Base-by-base conservation (phyloP, 164 flowering plant genomes). In the Chloranthus sessilifolius region DNA sequence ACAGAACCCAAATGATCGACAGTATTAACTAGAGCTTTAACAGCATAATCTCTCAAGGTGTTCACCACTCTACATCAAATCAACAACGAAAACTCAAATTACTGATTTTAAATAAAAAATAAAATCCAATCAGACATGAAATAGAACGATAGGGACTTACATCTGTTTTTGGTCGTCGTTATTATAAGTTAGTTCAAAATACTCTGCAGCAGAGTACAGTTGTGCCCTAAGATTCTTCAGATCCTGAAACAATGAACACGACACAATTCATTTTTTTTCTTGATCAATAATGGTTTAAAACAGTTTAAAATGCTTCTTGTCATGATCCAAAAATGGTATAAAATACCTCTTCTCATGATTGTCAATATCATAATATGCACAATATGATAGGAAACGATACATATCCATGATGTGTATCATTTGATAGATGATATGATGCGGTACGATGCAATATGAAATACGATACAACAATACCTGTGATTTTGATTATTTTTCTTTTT, bases 1-100 rank as follows among this genome's bases (percentile, higher is more conserved):
- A 81, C 85, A 15, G 95, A 80, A 45, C 95, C 99, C 74, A 92
- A 72, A 66, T 92, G 96, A 63, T 92, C 99, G 44, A 85, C 87
- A 0, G 99, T 88, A 59, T 85, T 85, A 42, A 92, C 85, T 46
- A 92, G 71, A 55, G 95, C 95, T 73, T 81, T 89, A 49, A 86
- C 69, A 19, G 91, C 76, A 53, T 85, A 92, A 70, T 86, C 95
- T 73, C 82, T 92, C 67, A 92, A 73, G 50, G 88, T 76, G 43
- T 81, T 73, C 14, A 82, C 73, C 59, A 85, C 91, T 53, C 98
- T 91, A 72, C 63, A 74, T 5, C 28, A n/a, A 40, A 6, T 19
- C 36, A 19, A 14, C 22, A 28, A 47, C 17, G 8, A 28, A 10
- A 28, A 30, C 6, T 47, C 50, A 17, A 30, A 17, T 28, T 26